Conservation (phyloP, 1,284 basidiomycete genomes). For the Fomitopsis palustris region DNA sequence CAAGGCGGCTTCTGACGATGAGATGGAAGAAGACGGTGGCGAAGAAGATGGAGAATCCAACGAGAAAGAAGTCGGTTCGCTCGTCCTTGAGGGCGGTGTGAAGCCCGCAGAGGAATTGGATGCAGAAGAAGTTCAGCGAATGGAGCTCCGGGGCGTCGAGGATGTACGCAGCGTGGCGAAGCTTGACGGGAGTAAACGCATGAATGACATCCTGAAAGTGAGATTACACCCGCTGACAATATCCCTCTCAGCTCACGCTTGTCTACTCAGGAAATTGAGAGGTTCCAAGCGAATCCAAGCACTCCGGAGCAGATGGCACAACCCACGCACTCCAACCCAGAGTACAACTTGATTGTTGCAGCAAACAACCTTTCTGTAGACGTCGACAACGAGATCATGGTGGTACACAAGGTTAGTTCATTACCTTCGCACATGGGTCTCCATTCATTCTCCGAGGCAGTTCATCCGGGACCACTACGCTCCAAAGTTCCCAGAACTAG, state of each 20-base stretch:
- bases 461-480: constrained; percentile 99
- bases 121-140: constrained; percentile 86
- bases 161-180: constrained; percentile 88
- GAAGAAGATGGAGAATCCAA: constrained; percentile 39
- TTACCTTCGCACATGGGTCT: background rate
- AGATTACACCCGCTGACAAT: constrained; percentile 18
- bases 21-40: constrained; percentile 46
- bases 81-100: constrained; percentile 88
- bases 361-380: constrained; percentile 99
- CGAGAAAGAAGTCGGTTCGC: constrained; percentile 44
- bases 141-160: constrained; percentile 82
- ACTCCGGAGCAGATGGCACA: constrained; percentile 75
- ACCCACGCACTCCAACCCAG: constrained; percentile 89
- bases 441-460: constrained; percentile 32
- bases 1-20: constrained; percentile 54
- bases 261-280: constrained; percentile 74
- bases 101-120: constrained; percentile 93
- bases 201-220: constrained; percentile 84
- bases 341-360: constrained; percentile 95
- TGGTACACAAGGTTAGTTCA: constrained; percentile 85
- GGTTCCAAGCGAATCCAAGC: constrained; percentile 75
- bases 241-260: background rate
- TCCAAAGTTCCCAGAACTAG: constrained; percentile 94
- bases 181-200: constrained; percentile 81
- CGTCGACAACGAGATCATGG: constrained; percentile 95